Evolutionary conservation across 1,139 yeast species (phyloP).

Genomic region (Kodamaea ohmeri): DNA sequence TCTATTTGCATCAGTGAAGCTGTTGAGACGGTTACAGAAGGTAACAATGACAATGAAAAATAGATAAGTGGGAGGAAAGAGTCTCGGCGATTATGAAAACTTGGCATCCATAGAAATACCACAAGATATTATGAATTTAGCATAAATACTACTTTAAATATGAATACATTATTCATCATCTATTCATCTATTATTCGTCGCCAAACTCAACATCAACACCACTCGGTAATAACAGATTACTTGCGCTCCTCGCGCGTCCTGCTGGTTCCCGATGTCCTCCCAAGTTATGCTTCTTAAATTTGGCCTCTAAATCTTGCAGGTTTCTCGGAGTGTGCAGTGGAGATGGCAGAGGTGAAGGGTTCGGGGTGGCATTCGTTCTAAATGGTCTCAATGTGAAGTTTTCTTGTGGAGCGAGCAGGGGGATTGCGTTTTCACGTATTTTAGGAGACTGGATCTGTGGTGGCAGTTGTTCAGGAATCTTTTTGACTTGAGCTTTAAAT

Average conservation of each 20-base stretch:
- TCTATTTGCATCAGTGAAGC: conserved; percentile 29
- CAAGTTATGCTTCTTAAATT: conserved; percentile 12
- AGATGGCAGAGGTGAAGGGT: conserved; percentile 40
- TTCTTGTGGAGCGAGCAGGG: conserved; percentile 18
- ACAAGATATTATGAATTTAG: not conserved
- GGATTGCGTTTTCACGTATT: conserved; percentile 7
- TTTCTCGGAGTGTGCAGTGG: conserved; percentile 32
- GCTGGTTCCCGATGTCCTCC: conserved; percentile 9
- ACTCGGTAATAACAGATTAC: conserved; percentile 29
- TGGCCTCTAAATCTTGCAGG: conserved; percentile 15
- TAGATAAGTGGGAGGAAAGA: conserved; percentile 7
- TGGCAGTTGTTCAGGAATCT: conserved; percentile 7
- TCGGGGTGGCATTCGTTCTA: conserved; percentile 41
- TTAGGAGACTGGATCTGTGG: conserved; percentile 7
- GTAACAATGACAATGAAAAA: conserved; percentile 32
- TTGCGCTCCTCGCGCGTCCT: conserved; percentile 21
- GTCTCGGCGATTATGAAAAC: not conserved
- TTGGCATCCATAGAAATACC: not conserved
- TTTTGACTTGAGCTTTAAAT: conserved; percentile 23
- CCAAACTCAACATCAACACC: conserved; percentile 31
- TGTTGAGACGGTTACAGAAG: conserved; percentile 34
- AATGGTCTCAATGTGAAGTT: conserved; percentile 44
- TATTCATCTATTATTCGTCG: conserved; percentile 7
- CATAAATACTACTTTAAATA: not conserved
- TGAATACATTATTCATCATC: not conserved